These are phyloP conservation scores for Chrysanthemum seticuspe DNA, from an alignment of 129 eudicot genomes.

Conservation along the genomic window DNA sequence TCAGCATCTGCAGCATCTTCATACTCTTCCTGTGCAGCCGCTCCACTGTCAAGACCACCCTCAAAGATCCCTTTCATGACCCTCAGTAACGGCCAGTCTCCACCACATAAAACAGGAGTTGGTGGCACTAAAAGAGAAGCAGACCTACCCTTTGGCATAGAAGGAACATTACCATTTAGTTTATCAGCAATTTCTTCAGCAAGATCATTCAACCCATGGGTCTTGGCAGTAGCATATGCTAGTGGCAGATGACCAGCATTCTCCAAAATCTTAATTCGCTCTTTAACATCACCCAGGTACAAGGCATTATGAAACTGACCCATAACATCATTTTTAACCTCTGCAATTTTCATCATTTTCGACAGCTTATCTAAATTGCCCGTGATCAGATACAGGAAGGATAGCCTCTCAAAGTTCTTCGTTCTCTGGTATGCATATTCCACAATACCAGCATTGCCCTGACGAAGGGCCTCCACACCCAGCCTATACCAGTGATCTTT, in stretches of 20 bases:
- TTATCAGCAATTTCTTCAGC: slow-evolving; percentile 58
- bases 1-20: slow-evolving; percentile 80
- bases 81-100: slow-evolving; percentile 75
- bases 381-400: slow-evolving; percentile 62
- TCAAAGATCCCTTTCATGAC: slow-evolving; percentile 67
- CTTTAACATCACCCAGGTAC: slow-evolving; percentile 61
- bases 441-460: slow-evolving; percentile 78
- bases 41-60: slow-evolving; percentile 62
- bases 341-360: slow-evolving; percentile 78
- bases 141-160: slow-evolving; percentile 42
- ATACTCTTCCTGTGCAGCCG: slow-evolving; percentile 54
- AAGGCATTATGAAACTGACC: slow-evolving; percentile 76
- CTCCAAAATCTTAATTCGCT: slow-evolving; percentile 61
- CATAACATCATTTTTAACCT: slow-evolving; percentile 75
- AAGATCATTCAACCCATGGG: slow-evolving; percentile 52
- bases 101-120: slow-evolving; percentile 58
- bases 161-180: slow-evolving; percentile 58
- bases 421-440: slow-evolving; percentile 76
- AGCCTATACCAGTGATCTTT: slow-evolving; percentile 76
- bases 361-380: slow-evolving; percentile 71
- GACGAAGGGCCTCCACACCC: slow-evolving; percentile 80
- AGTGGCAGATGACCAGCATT: slow-evolving; percentile 74
- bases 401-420: slow-evolving; percentile 70
- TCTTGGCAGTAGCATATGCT: slow-evolving; percentile 64
- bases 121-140: slow-evolving; percentile 66